Percentiles rank a stretch among this genome's conserved stretches.
Evolutionary conservation across 768 basidiomycete genomes (phyloP).

Genomic region (Tephrocybe rancida): DNA sequence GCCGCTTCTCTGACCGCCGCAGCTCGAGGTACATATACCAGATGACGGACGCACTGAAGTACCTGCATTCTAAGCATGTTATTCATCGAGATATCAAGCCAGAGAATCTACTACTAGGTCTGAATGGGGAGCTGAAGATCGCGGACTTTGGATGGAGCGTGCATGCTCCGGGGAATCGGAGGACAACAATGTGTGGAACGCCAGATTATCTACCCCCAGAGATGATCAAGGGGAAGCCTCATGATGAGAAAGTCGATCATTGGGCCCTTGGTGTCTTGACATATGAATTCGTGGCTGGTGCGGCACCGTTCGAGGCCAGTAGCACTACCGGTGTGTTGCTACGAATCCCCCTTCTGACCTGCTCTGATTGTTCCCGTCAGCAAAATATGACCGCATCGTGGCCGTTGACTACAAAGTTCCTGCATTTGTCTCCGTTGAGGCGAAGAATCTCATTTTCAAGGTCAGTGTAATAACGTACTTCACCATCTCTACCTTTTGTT

Average conservation of each 20-base stretch:
- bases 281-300: conserved; percentile 90
- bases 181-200: conserved; percentile 93
- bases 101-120: conserved; percentile 91
- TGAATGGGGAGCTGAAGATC: conserved; percentile 97
- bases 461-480: conserved; percentile 48
- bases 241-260: conserved; percentile 88
- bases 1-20: conserved; percentile 85
- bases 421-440: conserved; percentile 57
- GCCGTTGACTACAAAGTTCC: conserved; percentile 81
- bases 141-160: conserved; percentile 99
- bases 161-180: conserved; percentile 87
- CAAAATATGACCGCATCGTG: conserved; percentile 88
- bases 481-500: neutral
- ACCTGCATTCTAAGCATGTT: conserved; percentile 96
- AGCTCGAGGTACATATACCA: conserved; percentile 92
- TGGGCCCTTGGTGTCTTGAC: conserved; percentile 96
- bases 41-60: conserved; percentile 94
- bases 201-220: conserved; percentile 97
- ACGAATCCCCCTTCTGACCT: neutral
- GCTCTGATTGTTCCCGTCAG: conserved; percentile 35
- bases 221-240: conserved; percentile 93
- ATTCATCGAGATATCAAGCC: conserved; percentile 99
- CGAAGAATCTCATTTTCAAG: conserved; percentile 61
- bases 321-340: conserved; percentile 62
- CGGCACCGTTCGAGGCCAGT: conserved; percentile 80